Evolutionary conservation across 164 flowering plant species (phyloP).

Genomic region (Dillenia turbinata): DNA sequence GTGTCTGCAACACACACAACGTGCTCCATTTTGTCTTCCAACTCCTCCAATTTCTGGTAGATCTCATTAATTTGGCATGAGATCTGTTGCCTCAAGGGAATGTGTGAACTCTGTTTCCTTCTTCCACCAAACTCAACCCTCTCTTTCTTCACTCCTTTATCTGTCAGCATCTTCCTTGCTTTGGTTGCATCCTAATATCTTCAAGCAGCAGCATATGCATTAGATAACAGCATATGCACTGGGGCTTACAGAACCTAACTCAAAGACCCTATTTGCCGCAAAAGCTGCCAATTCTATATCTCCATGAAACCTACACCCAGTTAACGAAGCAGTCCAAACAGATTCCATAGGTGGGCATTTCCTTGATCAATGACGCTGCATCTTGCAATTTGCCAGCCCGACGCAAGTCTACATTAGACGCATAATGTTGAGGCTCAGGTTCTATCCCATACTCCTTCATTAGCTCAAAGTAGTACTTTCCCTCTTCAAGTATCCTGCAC

Average conservation of each 20-base stretch:
- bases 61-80: slow-evolving; percentile 53
- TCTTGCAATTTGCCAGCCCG: slow-evolving; percentile 81
- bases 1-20: slow-evolving; percentile 83
- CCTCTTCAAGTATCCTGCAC: slow-evolving; percentile 79
- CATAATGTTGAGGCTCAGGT: slow-evolving; percentile 74
- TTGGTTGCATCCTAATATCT: slow-evolving; percentile 78
- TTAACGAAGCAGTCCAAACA: slow-evolving; percentile 87
- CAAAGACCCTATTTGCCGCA: slow-evolving; percentile 76
- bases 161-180: slow-evolving; percentile 75
- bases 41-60: slow-evolving; percentile 62
- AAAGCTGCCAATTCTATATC: slow-evolving; percentile 72
- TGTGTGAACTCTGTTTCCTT: slow-evolving; percentile 72
- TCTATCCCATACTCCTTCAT: slow-evolving; percentile 69
- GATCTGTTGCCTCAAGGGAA: slow-evolving; percentile 71
- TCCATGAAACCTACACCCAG: slow-evolving; percentile 75
- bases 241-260: slow-evolving; percentile 55
- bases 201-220: slow-evolving; percentile 92
- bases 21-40: slow-evolving; percentile 63
- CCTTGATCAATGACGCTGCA: slow-evolving; percentile 47
- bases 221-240: slow-evolving; percentile 70
- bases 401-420: slow-evolving; percentile 72
- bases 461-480: slow-evolving; percentile 50
- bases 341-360: slow-evolving; percentile 88
- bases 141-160: slow-evolving; percentile 80
- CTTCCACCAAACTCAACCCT: slow-evolving; percentile 98